Evolutionary conservation across 225 moss, liverwort and hornwort genomes (phyloP).

Genomic region (Polytrichum commune): DNA sequence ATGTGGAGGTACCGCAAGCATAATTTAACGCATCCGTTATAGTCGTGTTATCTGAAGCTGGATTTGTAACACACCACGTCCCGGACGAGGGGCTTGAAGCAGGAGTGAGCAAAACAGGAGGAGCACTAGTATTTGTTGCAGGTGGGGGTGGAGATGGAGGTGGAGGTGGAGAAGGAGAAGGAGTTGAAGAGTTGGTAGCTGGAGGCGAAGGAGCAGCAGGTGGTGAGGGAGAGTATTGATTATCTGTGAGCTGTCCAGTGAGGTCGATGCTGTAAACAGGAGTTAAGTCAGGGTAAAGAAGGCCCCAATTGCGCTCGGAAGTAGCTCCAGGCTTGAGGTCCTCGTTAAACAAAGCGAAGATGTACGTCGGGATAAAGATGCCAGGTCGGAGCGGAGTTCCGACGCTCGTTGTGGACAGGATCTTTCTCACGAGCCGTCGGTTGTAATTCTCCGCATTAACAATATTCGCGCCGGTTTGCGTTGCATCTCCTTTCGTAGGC

Average conservation of each 20-base stretch:
- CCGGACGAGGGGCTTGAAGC: constrained; percentile 18
- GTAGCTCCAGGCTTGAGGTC: constrained; percentile 43
- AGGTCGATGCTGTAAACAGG: constrained; percentile 48
- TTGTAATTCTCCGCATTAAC: constrained; percentile 51
- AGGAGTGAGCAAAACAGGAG: constrained; percentile 1
- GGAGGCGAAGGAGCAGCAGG: constrained; percentile 1
- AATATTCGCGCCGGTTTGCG: constrained; percentile 34
- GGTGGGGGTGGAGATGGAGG: not conserved
- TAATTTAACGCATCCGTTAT: constrained; percentile 61
- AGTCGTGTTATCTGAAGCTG: constrained; percentile 28
- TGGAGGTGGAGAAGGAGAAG: not conserved
- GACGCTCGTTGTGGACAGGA: constrained; percentile 17
- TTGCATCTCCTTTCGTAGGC: constrained; percentile 49
- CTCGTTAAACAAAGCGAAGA: constrained; percentile 60
- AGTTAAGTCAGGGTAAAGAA: constrained; percentile 42
- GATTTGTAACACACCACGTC: constrained; percentile 73
- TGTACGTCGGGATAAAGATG: constrained; percentile 43
- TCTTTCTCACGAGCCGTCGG: constrained; percentile 41
- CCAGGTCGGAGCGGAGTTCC: constrained; percentile 49
- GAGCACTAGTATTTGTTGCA: not conserved
- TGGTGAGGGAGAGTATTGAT: constrained; percentile 15
- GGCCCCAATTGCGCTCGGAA: constrained; percentile 62
- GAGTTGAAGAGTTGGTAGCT: not conserved
- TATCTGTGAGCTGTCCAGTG: constrained; percentile 25
- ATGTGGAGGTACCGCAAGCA: constrained; percentile 58